A percentile compares a stretch with the other conserved stretches of the same genome.
These are phyloP conservation scores for Holtermanniella nyarrowii DNA, from an alignment of 768 basidiomycete genomes.

Conservation along the genomic window DNA sequence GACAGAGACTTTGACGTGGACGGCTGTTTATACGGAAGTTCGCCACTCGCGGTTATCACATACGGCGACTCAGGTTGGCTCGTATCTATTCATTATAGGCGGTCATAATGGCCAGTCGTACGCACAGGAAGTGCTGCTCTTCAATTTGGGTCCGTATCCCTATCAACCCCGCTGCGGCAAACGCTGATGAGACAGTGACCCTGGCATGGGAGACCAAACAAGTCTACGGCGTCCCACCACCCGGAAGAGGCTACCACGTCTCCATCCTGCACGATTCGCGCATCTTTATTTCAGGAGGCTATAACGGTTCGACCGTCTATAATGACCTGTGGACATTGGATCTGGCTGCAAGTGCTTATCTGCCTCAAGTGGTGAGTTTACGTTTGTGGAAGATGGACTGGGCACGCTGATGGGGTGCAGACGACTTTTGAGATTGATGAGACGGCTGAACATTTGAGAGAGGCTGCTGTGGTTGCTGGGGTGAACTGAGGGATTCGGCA, in stretches of 20 bases:
- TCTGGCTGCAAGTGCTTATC: conserved; percentile 73
- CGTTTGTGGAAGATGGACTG: background rate
- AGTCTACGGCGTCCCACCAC: conserved; percentile 58
- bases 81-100: conserved; percentile 78
- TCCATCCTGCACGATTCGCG: conserved; percentile 72
- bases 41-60: conserved; percentile 61
- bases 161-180: background rate
- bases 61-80: conserved; percentile 79
- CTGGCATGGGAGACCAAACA: conserved; percentile 70
- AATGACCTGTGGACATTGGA: conserved; percentile 81
- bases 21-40: conserved; percentile 37
- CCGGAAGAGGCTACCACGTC: conserved; percentile 73
- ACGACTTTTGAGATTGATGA: background rate
- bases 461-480: background rate
- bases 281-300: conserved; percentile 75
- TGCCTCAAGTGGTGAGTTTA: conserved; percentile 78
- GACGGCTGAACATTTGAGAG: background rate
- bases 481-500: no score
- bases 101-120: conserved; percentile 78
- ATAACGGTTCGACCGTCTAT: conserved; percentile 51
- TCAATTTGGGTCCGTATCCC: conserved; percentile 62
- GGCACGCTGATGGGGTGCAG: background rate
- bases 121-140: conserved; percentile 58
- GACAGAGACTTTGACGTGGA: conserved; percentile 40
- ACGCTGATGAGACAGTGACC: conserved; percentile 50